Evolutionary conservation across 345 rosid species (phyloP), one percentile per base, ranked within the genome.

Genomic region (Hypericum perforatum): DNA sequence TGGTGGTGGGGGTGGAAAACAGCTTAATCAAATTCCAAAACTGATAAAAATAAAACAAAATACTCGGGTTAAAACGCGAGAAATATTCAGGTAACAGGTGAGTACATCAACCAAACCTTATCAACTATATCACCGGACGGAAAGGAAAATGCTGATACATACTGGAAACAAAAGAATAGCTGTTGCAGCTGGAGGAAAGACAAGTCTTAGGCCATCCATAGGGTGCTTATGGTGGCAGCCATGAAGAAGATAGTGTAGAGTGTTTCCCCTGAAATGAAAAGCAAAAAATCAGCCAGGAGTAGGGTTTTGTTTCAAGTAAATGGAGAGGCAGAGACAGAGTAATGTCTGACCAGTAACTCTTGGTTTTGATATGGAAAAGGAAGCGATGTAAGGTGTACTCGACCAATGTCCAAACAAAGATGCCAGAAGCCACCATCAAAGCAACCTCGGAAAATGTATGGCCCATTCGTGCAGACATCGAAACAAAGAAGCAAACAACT

Each of bases 201-300:
- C 95, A 67, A 86, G 95, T 13, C 95, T 71, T 37, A 86, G 76
- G 49, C 91, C 79, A 59, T 86, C 95, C 82, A 81, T 85, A 11
- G 97, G 97, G 82, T 86, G 95, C 75, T 86, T 86, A 47, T 83
- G 95, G 63, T 86, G 95, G 63, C 95, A 86, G 58, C 95, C 95
- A 69, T 86, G 95, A 60, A 86, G 63, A 72, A 86, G 95, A 69
- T 86, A 86, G 67, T 86, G 95, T 6, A 65, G 14, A 0, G 95
- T 86, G 68, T 83, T 86, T 55, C 81, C 82, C 95, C 95, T 86
- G 45, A 16, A 67, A 22, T 22, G 32, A 22, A 1, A 22, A 22
- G 1, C 32, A 22, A 22, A 22, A 22, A 22, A 1, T 22, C 32
- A 22, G 32, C 1, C 1, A 22, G 32, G 4, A 22, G 12, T 15